Evolutionary conservation across 176 grass and related monocot genomes (phyloP), one percentile per base, ranked within the genome.

Genomic region (Carex pumila): DNA sequence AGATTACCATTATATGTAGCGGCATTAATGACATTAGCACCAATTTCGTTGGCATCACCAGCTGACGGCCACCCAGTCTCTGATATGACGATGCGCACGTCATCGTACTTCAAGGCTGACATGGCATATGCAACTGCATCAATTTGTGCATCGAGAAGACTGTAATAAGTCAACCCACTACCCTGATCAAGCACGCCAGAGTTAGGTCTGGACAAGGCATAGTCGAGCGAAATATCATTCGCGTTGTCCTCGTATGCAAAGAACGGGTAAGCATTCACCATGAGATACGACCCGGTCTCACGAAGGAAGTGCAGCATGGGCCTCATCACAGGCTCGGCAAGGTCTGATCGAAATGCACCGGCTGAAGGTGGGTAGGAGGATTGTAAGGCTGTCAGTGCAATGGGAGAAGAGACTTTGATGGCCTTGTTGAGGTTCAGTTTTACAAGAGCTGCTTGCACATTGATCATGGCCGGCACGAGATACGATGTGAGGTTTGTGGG

Each of bases 61-160:
- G 92, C 92, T 12, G 95, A 98, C 39, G 95, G 95, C 95, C 95
- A 98, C 1, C 95, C 92, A 0, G 95, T 98, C 81, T 98, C 95
- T 7, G 95, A 94, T 0, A 98, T 84, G n/a, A 93, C 92, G 1
- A 98, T 85, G 56, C 18, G 84, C n/a, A 98, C 86, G 30, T 43
- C 89, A n/a, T 72, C 80, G 79, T 93, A 91, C 37, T 52, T 54
- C 1, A 94, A 37, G 60, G 50, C 88, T 43, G 61, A 82, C 3
- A 98, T 91, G 4, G 95, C 95, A 1, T 85, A 45, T 81, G 88
- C 92, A 11, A 94, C 92, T 47, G 95, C 95, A 83, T 98, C 95
- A 12, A 98, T 90, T 89, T 98, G 95, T 10, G 95, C 95, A 84
- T 98, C 92, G 0, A 98, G 86, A 62, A 98, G 92, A 85, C 72